Evolutionary conservation across 805 yeast genomes (phyloP).

Genomic region (Yarrowia sp.): DNA sequence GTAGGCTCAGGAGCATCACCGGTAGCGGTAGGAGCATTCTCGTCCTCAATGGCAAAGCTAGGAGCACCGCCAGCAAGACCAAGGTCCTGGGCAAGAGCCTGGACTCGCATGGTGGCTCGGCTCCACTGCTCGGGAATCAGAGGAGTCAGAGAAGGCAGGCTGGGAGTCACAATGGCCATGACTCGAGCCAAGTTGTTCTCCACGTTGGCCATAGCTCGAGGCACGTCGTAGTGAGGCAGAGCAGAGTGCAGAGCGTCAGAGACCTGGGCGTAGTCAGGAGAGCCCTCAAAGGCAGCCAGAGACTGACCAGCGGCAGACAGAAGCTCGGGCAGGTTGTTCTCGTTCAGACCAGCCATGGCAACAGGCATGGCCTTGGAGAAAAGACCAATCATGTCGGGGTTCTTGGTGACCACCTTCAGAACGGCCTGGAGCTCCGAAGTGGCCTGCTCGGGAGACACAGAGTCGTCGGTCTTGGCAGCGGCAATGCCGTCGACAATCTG

Average conservation of each 20-base stretch:
- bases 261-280: constrained; percentile 22
- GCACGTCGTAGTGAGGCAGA: constrained; percentile 15
- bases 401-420: constrained; percentile 12
- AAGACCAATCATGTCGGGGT: constrained; percentile 15
- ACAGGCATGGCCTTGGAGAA: constrained; percentile 15
- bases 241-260: background rate
- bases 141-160: constrained; percentile 7
- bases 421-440: constrained; percentile 19
- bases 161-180: background rate
- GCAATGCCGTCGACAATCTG: constrained; percentile 14
- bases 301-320: constrained; percentile 17
- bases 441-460: constrained; percentile 6
- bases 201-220: constrained; percentile 1
- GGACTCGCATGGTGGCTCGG: constrained; percentile 14
- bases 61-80: constrained; percentile 7
- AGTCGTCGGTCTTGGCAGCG: constrained; percentile 24
- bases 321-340: background rate
- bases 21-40: background rate
- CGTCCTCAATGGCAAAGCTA: background rate
- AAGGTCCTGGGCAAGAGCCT: background rate
- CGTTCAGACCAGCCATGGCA: constrained; percentile 1
- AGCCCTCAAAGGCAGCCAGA: constrained; percentile 13
- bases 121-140: background rate
- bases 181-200: background rate
- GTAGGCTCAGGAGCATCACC: background rate